These are phyloP conservation scores for Globisporangium parvum DNA, from an alignment of 352 stramenopile species.

Conservation along the genomic window DNA sequence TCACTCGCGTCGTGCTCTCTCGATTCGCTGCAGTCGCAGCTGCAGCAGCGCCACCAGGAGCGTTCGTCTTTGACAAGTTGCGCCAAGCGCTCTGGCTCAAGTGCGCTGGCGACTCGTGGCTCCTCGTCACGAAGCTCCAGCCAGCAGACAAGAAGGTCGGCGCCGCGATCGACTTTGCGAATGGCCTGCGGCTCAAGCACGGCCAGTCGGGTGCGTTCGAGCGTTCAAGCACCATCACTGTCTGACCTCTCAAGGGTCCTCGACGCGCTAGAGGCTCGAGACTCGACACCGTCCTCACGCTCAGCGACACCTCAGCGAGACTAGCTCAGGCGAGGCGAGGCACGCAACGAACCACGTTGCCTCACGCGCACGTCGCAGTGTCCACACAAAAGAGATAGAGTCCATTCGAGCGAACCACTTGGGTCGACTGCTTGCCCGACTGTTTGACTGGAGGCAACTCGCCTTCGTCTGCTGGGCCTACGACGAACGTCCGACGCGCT, in stretches of 20 bases:
- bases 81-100: constrained; percentile 65
- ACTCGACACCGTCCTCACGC: too few species aligned
- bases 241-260: too few species aligned
- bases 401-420: too few species aligned
- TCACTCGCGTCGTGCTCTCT: not conserved
- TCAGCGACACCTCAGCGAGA: too few species aligned
- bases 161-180: constrained; percentile 68
- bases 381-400: too few species aligned
- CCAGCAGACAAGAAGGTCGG: constrained; percentile 60
- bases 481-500: not conserved
- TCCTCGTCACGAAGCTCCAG: constrained; percentile 68
- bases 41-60: constrained; percentile 14
- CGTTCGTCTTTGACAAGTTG: constrained; percentile 77
- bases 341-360: too few species aligned
- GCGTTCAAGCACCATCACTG: not conserved
- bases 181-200: constrained; percentile 71
- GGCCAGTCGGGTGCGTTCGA: constrained; percentile 43
- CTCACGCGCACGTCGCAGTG: too few species aligned
- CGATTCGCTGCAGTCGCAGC: not conserved
- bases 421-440: too few species aligned
- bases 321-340: too few species aligned
- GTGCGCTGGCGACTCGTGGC: constrained; percentile 44
- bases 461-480: too few species aligned
- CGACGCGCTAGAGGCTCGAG: too few species aligned
- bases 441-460: too few species aligned